Percentiles rank a stretch among this genome's conserved stretches.
phyloP scores from a whole-genome alignment of 2,329 filamentous ascomycete species.

The Penicillium digitatum region DNA sequence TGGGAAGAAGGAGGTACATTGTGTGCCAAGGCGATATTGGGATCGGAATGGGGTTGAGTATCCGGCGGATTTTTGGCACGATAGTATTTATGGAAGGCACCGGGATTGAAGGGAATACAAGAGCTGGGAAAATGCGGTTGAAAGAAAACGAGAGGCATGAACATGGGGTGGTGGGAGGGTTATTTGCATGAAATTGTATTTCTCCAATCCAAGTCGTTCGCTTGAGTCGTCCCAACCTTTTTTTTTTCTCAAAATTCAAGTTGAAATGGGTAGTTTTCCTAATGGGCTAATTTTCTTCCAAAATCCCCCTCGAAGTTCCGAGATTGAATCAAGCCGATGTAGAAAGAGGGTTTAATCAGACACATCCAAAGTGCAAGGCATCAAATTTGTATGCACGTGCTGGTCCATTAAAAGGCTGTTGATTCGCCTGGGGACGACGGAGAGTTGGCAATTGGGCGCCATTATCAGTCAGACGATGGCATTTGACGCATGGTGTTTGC shows the following conservation, averaged over 20 bases:
- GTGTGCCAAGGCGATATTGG: conserved; percentile 24
- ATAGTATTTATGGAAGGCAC: conserved; percentile 24
- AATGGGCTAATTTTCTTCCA: background rate
- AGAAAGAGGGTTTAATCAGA: conserved; percentile 10
- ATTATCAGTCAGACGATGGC: conserved; percentile 36
- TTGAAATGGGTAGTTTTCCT: background rate
- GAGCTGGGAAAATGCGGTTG: background rate
- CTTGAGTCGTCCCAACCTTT: background rate
- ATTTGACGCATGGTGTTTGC: conserved; percentile 38
- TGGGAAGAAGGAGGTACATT: conserved; percentile 16
- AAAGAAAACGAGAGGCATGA: background rate
- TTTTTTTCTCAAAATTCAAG: background rate
- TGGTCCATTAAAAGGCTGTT: conserved; percentile 16
- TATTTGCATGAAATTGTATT: background rate
- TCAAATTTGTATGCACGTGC: conserved; percentile 29
- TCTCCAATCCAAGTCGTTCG: background rate
- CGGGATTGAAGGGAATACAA: background rate
- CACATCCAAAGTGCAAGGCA: conserved; percentile 34
- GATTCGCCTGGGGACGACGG: conserved; percentile 26
- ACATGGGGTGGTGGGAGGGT: background rate
- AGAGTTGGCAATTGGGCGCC: conserved; percentile 41
- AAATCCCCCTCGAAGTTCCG: background rate
- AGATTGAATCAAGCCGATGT: background rate
- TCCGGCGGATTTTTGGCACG: conserved; percentile 21
- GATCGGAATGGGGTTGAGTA: conserved; percentile 24